Conservation (phyloP, 2,329 filamentous ascomycete species). For the Aspergillus sp. region DNA sequence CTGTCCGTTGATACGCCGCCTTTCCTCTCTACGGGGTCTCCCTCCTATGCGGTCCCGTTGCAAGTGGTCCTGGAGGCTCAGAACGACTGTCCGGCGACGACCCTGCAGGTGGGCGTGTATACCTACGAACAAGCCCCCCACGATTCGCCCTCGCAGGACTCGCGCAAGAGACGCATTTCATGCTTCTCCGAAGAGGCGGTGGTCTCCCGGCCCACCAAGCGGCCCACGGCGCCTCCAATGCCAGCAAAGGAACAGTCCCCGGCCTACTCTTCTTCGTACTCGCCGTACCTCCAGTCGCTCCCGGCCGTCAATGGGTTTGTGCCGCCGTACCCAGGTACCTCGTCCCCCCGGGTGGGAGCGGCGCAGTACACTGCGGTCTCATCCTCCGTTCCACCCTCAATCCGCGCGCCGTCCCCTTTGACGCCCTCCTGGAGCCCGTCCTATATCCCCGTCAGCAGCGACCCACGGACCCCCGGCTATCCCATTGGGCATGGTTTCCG, state of each 20-base stretch:
- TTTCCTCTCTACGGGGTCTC: constrained; percentile 56
- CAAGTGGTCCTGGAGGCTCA: constrained; percentile 60
- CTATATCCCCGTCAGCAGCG: constrained; percentile 45
- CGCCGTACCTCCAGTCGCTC: constrained; percentile 51
- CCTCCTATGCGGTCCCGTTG: constrained; percentile 56
- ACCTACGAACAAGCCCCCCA: constrained; percentile 54
- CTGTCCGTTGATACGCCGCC: constrained; percentile 71
- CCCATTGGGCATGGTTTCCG: constrained; percentile 37
- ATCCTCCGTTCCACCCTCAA: constrained; percentile 39
- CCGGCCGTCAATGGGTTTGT: constrained; percentile 40
- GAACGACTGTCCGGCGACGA: constrained; percentile 49
- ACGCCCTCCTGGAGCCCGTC: constrained; percentile 47
- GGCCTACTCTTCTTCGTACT: constrained; percentile 50
- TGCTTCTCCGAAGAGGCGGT: constrained; percentile 47
- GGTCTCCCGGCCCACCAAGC: constrained; percentile 47
- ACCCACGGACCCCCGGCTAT: constrained; percentile 43
- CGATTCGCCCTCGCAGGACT: constrained; percentile 39
- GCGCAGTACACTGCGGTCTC: constrained; percentile 43
- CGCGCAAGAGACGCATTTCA: constrained; percentile 58
- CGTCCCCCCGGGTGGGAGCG: constrained; percentile 40
- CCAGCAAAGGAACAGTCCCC: constrained; percentile 51
- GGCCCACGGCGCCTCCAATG: constrained; percentile 46
- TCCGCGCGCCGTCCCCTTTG: constrained; percentile 50
- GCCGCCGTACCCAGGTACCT: constrained; percentile 32
- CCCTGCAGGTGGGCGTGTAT: constrained; percentile 60